Conservation (phyloP, 2,329 filamentous ascomycete species). For the Curvularia sp. region DNA sequence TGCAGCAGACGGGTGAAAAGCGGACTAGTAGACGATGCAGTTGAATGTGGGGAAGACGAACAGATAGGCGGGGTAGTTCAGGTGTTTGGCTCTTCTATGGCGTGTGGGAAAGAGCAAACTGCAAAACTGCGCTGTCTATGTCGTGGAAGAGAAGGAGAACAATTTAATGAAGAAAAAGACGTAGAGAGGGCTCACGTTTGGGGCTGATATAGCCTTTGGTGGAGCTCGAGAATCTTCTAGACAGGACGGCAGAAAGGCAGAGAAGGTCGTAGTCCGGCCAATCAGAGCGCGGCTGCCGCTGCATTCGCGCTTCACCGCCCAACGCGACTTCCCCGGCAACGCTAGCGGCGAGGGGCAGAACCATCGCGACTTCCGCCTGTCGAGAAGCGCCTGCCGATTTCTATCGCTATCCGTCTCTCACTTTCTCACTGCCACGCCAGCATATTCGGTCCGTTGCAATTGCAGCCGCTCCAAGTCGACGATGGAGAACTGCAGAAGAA, state of each 20-base stretch:
- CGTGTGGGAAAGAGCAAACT: slow-evolving; percentile 31
- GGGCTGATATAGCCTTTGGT: slow-evolving; percentile 43
- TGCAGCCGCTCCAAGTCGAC: background rate
- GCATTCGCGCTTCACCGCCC: slow-evolving; percentile 37
- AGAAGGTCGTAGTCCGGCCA: slow-evolving; percentile 37
- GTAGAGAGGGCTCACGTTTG: slow-evolving; percentile 34
- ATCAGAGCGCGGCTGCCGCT: slow-evolving; percentile 27
- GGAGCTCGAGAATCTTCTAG: slow-evolving; percentile 51
- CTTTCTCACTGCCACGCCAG: background rate
- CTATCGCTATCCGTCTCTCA: slow-evolving; percentile 5
- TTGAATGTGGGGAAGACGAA: slow-evolving; percentile 24
- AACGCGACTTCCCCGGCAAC: slow-evolving; percentile 29
- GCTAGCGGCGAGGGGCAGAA: slow-evolving; percentile 24
- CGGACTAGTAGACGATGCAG: slow-evolving; percentile 21
- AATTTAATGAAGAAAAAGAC: slow-evolving; percentile 36
- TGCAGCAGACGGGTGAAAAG: background rate
- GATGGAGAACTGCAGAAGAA: background rate
- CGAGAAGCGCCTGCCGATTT: slow-evolving; percentile 6
- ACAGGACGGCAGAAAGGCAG: slow-evolving; percentile 44
- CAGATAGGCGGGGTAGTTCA: slow-evolving; percentile 31
- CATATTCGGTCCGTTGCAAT: slow-evolving; percentile 7
- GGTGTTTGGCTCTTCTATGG: slow-evolving; percentile 31
- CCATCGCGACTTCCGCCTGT: slow-evolving; percentile 15
- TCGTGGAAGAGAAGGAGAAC: slow-evolving; percentile 24
- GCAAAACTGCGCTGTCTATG: slow-evolving; percentile 32